Conservation (phyloP, 2,329 filamentous ascomycete genomes). For the Sporothrix sp. region DNA sequence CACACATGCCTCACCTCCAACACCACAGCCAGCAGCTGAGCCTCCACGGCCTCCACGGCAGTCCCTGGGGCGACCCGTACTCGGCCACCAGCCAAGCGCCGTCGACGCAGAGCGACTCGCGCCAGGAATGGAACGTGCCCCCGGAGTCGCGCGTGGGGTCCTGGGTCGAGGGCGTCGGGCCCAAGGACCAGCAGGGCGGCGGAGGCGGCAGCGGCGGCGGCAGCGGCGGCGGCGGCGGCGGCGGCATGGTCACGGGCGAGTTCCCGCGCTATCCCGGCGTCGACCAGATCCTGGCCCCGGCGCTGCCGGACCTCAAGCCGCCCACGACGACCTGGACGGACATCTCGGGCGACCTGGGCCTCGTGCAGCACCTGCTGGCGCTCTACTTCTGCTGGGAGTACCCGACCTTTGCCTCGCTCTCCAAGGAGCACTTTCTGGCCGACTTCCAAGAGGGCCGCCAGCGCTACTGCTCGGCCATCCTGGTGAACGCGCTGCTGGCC, state of each 20-base stretch:
- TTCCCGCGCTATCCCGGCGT: conserved; percentile 29
- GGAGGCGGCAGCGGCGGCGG: background rate
- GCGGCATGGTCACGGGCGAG: background rate
- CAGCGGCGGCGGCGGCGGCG: background rate
- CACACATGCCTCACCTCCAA: background rate
- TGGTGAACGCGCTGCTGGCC: conserved; percentile 57
- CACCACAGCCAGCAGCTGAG: background rate
- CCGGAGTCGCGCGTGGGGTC: conserved; percentile 38
- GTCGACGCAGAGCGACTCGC: conserved; percentile 38
- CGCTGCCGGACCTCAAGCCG: conserved; percentile 34
- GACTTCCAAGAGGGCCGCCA: conserved; percentile 52
- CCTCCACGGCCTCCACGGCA: conserved; percentile 32
- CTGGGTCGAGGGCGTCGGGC: conserved; percentile 38
- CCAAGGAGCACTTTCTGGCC: conserved; percentile 58
- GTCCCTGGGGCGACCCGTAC: conserved; percentile 36
- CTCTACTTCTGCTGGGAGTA: conserved; percentile 71
- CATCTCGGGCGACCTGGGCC: conserved; percentile 45
- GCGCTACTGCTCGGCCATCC: conserved; percentile 57
- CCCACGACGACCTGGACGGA: conserved; percentile 47
- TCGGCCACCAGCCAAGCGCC: conserved; percentile 37
- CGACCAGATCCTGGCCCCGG: conserved; percentile 40
- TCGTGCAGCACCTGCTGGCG: conserved; percentile 54
- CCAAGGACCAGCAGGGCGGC: conserved; percentile 17
- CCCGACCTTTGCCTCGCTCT: conserved; percentile 63
- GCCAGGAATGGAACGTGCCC: conserved; percentile 37